Evolutionary conservation across 176 grass and related monocot species (phyloP), one percentile per base, ranked within the genome.

Genomic region (Chloris gayana): DNA sequence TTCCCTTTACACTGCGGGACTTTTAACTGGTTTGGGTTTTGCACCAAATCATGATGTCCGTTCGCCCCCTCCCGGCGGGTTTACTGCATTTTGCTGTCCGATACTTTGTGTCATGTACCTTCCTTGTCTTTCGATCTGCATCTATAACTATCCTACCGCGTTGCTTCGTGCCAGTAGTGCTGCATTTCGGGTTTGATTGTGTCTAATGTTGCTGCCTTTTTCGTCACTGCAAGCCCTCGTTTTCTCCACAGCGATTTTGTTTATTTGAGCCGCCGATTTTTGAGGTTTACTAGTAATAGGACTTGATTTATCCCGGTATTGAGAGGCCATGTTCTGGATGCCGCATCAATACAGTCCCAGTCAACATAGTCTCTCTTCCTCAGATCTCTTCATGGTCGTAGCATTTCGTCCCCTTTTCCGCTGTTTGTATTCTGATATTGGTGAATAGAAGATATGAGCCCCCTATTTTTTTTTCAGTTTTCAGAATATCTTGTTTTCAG

Each of bases 381-480:
- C 54, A 84, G 76, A 88, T 84, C 82, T 75, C 74, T 27, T 26
- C 51, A 35, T 73, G 69, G 9, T 26, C 19, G 25, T 74, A 30
- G 39, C 47, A 39, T 74, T 67, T 79, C 7, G 4, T 33, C 12
- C 26, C 57, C 22, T 9, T 37, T 73, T 66, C n/a, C 4, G 35
- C 14, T 25, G 26, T 69, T 44, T 30, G 15, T 24, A 11, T 41
- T 34, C 44, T 73, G 31, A 25, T 45, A 22, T 34, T 60, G 54
- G 2, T 62, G 26, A 45, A 9, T 64, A n/a, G 29, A 29, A 53
- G 37, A 64, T 35, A 74, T 26, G 49, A 66, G 31, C 14, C n/a
- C n/a, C 4, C 31, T 44, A 13, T 7, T 67, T 33, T 29, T 50
- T 51, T 74, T 5, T 33, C 45, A 18, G 22, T 17, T 26, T 37